Evolutionary conservation across 495 filamentous ascomycete genomes (phyloP), one percentile per base, ranked within the genome.

Genomic region (Aspergillus asperescens): DNA sequence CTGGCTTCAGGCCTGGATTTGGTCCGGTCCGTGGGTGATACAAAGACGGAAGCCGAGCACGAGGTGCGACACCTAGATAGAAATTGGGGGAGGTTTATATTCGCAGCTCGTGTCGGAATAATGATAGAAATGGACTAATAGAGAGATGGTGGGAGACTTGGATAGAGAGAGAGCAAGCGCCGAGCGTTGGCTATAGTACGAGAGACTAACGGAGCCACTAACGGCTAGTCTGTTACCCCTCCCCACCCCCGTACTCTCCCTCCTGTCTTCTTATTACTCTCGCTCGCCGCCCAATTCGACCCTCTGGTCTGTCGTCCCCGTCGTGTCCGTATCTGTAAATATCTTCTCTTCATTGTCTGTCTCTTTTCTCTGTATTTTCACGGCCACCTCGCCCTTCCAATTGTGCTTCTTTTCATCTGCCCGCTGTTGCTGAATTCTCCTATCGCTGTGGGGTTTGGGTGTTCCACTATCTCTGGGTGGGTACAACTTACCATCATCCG

Each of bases 161-260:
- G 19, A 5, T 28, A 28, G 10, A 18, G 15, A 10, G 19, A 5
- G 16, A 8, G 13, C 7, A 7, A n/a, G n/a, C n/a, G n/a, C n/a
- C 39, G n/a, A 28, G 15, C n/a, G n/a, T n/a, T n/a, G n/a, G n/a
- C n/a, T 34, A 40, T 43, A 43, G 27, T 43, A 43, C 49, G 27
- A 25, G 12, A 35, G 18, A 44, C 50, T 46, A 44, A 27, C 50
- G 24, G 50, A 40, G 37, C 52, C 49, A 46, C 50, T 51, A 47
- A 35, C 32, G 22, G 29, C 22, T 40, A 50, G 49, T 40, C 37
- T 38, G 31, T 57, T 61, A 61, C 58, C 58, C 58, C 58, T 61
- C 58, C 58, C 58, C 58, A 61, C 58, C 58, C 58, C 58, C 58
- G 54, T 57, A 61, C 50, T 51, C 39, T 19, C 47, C 40, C 50